Percentiles rank a stretch among this genome's conserved stretches.
phyloP scores from a whole-genome alignment of 2,329 filamentous ascomycete genomes.

The Pestalotiopsis sp. region DNA sequence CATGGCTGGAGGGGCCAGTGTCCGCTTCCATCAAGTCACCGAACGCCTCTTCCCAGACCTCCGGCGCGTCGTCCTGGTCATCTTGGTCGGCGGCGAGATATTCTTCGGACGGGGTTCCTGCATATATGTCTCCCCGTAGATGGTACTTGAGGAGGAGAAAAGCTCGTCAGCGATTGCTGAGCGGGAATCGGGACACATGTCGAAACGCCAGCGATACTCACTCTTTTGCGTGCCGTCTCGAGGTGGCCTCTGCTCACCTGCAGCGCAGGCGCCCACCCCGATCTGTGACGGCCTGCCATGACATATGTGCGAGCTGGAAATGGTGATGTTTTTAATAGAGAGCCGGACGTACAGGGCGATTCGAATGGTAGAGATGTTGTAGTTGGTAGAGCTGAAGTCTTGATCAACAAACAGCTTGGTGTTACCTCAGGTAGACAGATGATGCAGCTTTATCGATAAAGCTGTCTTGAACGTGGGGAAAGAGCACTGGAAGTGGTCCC shows the following conservation, averaged over 20 bases:
- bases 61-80: neutral
- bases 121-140: neutral
- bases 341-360: neutral
- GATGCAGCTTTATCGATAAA: constrained; percentile 14
- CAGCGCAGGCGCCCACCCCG: constrained; percentile 5
- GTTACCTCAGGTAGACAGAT: neutral
- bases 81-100: neutral
- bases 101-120: neutral
- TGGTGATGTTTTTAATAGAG: neutral
- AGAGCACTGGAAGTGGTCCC: neutral
- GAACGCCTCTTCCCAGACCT: neutral
- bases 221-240: constrained; percentile 15
- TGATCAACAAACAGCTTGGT: neutral
- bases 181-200: no score
- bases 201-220: neutral
- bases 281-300: constrained; percentile 12
- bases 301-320: neutral
- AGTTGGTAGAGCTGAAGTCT: neutral
- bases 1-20: neutral
- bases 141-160: neutral
- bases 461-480: neutral
- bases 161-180: neutral
- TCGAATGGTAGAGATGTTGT: no score
- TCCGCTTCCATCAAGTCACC: neutral
- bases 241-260: constrained; percentile 15